A percentile compares a stretch with the other conserved stretches of the same genome.
phyloP scores from a whole-genome alignment of 805 yeast species.

The Saturnispora gosingensis region DNA sequence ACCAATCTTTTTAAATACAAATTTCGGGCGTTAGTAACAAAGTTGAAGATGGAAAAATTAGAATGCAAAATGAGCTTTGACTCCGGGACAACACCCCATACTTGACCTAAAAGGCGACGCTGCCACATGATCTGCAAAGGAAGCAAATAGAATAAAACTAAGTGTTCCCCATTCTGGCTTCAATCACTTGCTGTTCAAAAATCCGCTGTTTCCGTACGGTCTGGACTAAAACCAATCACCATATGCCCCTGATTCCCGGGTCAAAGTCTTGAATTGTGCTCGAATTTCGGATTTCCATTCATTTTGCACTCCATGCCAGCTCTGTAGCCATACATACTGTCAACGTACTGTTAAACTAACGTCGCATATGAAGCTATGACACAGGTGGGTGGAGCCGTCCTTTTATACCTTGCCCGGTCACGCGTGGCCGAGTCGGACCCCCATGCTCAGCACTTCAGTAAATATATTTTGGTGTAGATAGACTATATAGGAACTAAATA shows the following conservation, averaged over 20 bases:
- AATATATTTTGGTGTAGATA: neutral
- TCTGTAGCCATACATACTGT: neutral
- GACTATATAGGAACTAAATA: constrained; percentile 22
- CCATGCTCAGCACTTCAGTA: constrained; percentile 3
- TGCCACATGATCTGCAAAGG: no score
- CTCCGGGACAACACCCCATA: neutral
- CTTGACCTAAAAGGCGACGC: neutral
- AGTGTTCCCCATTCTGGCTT: neutral
- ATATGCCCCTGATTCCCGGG: neutral
- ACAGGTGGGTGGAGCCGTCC: neutral
- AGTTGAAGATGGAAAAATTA: neutral
- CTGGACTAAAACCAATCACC: neutral
- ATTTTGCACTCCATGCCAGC: neutral
- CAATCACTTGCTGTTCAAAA: neutral
- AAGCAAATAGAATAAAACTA: no score
- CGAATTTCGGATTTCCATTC: neutral
- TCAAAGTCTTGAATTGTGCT: neutral
- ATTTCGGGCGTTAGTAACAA: neutral
- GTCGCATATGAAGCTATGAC: neutral
- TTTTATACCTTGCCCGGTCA: neutral
- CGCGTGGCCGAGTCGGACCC: neutral
- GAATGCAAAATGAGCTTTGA: neutral
- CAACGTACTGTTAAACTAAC: neutral
- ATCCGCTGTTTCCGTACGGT: constrained; percentile 2
- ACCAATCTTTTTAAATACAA: neutral